Evolutionary conservation across 495 filamentous ascomycete species (phyloP), one percentile per base, ranked within the genome.

Genomic region (Podospora australis): DNA sequence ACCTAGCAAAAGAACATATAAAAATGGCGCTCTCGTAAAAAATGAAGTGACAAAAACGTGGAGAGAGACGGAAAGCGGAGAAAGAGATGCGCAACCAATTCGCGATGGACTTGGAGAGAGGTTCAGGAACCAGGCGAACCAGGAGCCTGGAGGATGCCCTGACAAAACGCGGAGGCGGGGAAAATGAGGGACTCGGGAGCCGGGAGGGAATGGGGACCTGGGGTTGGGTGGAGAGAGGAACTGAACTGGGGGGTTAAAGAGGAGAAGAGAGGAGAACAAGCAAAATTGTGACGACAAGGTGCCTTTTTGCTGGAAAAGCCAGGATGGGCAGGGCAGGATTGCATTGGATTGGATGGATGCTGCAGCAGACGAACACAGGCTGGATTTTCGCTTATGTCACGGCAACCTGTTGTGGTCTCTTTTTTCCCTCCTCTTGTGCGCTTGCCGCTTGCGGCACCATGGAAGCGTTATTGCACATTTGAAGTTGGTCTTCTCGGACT

Each of bases 101-200:
- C 24, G 44, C 36, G 39, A 45, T 42, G 10, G 19, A 39, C n/a
- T n/a, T n/a, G 32, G 19, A 36, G 32, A 36, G 17, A 47, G 39
- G 6, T 14, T 40, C 46, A 53, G 50, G 34, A 48, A 48, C 6
- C 46, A 62, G 49, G 48, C 47, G 49, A 30, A 38, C 22, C 19
- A 24, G 30, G 17, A 25, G 50, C 14, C 13, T 30, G 2, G 23
- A 10, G 14, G 43, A 36, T 52, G 41, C 30, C 24, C 13, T 14
- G 32, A 46, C 40, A 49, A 45, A 57, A 56, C 26, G 48, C 52
- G 53, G 55, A 59, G 59, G 59, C 54, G 59, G 58, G 58, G 53
- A 61, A 59, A 41, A 20, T 46, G 47, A 28, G 50, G 52, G 44
- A 54, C 49, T 56, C 53, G 59, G 56, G 52, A 55, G 47, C 53